Conservation (phyloP, 2,329 filamentous ascomycete genomes). For the Sarocladium oryzae region DNA sequence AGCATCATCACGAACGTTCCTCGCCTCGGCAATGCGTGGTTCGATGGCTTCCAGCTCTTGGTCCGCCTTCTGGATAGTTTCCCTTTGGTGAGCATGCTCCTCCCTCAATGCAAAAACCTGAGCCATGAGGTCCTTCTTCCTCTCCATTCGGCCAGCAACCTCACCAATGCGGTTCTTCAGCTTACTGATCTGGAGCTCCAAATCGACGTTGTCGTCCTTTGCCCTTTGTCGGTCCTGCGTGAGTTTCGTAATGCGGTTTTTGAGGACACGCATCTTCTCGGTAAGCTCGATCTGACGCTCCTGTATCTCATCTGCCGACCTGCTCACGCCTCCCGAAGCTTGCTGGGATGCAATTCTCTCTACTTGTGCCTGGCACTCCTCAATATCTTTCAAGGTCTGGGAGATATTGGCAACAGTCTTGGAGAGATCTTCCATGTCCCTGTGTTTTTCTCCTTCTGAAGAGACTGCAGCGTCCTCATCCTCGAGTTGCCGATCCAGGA, state of each 20-base stretch:
- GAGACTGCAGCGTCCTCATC: conserved; percentile 60
- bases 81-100: conserved; percentile 61
- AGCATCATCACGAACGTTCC: conserved; percentile 70
- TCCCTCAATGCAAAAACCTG: conserved; percentile 70
- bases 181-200: conserved; percentile 75
- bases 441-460: conserved; percentile 57
- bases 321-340: conserved; percentile 55
- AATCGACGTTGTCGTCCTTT: conserved; percentile 57
- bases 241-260: conserved; percentile 58
- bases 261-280: conserved; percentile 60
- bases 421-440: conserved; percentile 67
- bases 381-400: conserved; percentile 66
- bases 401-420: conserved; percentile 72
- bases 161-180: conserved; percentile 65
- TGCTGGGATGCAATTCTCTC: conserved; percentile 70
- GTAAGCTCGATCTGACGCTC: conserved; percentile 61
- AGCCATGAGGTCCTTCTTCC: conserved; percentile 62
- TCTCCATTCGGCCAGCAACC: conserved; percentile 69
- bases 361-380: conserved; percentile 65
- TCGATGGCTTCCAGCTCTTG: conserved; percentile 66
- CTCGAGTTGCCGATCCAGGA: conserved; percentile 56
- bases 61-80: conserved; percentile 63
- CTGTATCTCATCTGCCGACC: conserved; percentile 79
- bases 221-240: conserved; percentile 65
- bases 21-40: conserved; percentile 70